A percentile compares a stretch with the other conserved stretches of the same genome.
These are phyloP conservation scores for Hagleromyces aurorensis DNA, from an alignment of 805 yeast genomes.

Conservation along the genomic window DNA sequence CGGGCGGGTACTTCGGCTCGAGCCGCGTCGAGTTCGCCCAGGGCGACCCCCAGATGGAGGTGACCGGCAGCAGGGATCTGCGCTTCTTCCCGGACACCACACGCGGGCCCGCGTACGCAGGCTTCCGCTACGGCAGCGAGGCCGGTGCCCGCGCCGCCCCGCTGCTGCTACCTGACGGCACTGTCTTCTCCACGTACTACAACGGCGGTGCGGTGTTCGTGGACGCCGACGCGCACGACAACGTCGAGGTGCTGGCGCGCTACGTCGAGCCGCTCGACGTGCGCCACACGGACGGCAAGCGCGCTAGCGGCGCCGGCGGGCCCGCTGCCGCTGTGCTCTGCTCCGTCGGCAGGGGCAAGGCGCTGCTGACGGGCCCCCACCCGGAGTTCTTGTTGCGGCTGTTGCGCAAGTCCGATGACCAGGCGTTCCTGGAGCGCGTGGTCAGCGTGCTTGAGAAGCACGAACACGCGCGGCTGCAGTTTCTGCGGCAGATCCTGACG, in stretches of 20 bases:
- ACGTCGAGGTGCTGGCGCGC: conserved; percentile 66
- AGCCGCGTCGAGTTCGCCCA: conserved; percentile 74
- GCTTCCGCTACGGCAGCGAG: conserved; percentile 73
- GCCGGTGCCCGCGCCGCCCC: conserved; percentile 60
- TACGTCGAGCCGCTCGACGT: conserved; percentile 55
- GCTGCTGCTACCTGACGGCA: conserved; percentile 35
- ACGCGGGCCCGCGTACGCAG: conserved; percentile 73
- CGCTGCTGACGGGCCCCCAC: conserved; percentile 75
- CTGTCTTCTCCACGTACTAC: conserved; percentile 41
- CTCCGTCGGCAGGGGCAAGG: conserved; percentile 60
- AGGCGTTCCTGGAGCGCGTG: conserved; percentile 30
- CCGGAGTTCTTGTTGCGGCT: conserved; percentile 73
- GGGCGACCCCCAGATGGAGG: conserved; percentile 64
- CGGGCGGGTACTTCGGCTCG: conserved; percentile 88
- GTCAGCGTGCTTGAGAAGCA: conserved; percentile 35
- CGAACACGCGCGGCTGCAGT: conserved; percentile 44
- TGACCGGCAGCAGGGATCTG: conserved; percentile 78
- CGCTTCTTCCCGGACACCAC: conserved; percentile 74
- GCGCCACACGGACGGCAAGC: conserved; percentile 21
- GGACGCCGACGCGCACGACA: conserved; percentile 52
- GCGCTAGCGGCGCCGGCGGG: conserved; percentile 17
- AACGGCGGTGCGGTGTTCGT: conserved; percentile 90
- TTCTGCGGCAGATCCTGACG: conserved; percentile 48
- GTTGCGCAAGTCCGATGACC: conserved; percentile 31
- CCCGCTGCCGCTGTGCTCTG: conserved; percentile 70